Evolutionary conservation across 2,329 filamentous ascomycete genomes (phyloP).

Genomic region (Scedosporium dehoogii): DNA sequence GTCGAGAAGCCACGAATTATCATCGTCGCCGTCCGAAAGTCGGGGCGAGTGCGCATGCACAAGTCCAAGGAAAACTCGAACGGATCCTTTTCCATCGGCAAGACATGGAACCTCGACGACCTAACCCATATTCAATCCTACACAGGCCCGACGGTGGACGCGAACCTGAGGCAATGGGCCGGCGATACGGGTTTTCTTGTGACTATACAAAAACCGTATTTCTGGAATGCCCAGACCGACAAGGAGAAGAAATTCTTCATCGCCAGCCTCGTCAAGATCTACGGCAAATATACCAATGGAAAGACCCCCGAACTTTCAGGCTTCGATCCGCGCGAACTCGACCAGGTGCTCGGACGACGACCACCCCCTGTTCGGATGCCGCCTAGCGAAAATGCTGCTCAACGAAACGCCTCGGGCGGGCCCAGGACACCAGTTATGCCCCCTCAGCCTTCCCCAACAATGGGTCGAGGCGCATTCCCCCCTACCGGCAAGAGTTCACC

Average conservation of each 20-base stretch:
- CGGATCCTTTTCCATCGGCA: constrained; percentile 91
- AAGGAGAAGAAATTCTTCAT: constrained; percentile 99
- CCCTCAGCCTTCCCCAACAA: constrained; percentile 21
- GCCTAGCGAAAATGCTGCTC: constrained; percentile 6
- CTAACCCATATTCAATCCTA: constrained; percentile 76
- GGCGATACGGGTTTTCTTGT: constrained; percentile 77
- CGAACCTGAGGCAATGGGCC: constrained; percentile 64
- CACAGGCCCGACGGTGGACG: constrained; percentile 46
- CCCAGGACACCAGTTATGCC: constrained; percentile 20
- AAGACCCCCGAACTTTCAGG: constrained; percentile 68
- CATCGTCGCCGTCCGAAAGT: constrained; percentile 86
- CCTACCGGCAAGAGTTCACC: constrained; percentile 30
- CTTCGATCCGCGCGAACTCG: constrained; percentile 71
- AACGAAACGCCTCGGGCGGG: not conserved
- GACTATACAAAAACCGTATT: constrained; percentile 87
- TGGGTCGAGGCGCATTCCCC: constrained; percentile 5
- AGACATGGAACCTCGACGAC: constrained; percentile 96
- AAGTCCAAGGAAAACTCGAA: constrained; percentile 95
- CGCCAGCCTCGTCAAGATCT: constrained; percentile 91
- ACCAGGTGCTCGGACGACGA: constrained; percentile 55
- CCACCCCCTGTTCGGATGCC: constrained; percentile 20
- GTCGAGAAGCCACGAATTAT: constrained; percentile 85
- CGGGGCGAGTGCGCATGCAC: constrained; percentile 87
- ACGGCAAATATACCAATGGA: constrained; percentile 88
- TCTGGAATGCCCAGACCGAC: constrained; percentile 85